phyloP scores from a whole-genome alignment of 2,329 filamentous ascomycete species.

The Drechslera avenae region DNA sequence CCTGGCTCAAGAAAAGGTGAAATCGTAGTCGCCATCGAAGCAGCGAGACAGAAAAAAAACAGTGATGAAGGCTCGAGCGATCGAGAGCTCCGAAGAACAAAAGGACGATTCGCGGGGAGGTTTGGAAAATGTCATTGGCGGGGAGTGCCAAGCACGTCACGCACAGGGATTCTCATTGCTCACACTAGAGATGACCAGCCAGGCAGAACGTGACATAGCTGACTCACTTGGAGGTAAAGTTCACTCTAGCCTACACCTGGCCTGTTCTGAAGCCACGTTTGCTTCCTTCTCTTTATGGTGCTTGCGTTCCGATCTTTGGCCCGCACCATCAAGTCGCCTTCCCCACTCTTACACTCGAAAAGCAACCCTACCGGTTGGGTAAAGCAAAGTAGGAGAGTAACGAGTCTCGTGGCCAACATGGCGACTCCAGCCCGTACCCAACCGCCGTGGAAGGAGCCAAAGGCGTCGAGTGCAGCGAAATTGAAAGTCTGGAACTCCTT shows the following conservation, averaged over 20 bases:
- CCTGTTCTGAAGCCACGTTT: no score
- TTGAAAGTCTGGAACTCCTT: slow-evolving; percentile 82
- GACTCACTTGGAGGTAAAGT: slow-evolving; percentile 28
- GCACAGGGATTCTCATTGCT: slow-evolving; percentile 20
- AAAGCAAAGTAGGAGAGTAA: slow-evolving; percentile 3
- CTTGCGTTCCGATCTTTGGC: slow-evolving; percentile 33
- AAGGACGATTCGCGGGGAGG: slow-evolving; percentile 26
- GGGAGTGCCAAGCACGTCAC: slow-evolving; percentile 31
- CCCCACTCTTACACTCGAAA: slow-evolving; percentile 28
- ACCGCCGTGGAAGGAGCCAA: slow-evolving; percentile 48
- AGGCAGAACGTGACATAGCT: slow-evolving; percentile 16
- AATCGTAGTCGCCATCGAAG: slow-evolving; percentile 33
- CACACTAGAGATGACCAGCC: slow-evolving; percentile 12
- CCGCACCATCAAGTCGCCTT: slow-evolving; percentile 31
- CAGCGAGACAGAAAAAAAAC: no score
- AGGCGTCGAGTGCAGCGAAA: slow-evolving; percentile 52
- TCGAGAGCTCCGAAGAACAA: slow-evolving; percentile 14
- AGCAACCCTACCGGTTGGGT: slow-evolving; percentile 15
- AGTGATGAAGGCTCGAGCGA: not conserved
- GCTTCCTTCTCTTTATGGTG: slow-evolving; percentile 39
- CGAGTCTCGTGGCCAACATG: slow-evolving; percentile 32
- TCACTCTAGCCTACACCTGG: slow-evolving; percentile 18
- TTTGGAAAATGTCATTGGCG: slow-evolving; percentile 31
- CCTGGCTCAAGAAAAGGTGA: slow-evolving; percentile 84
- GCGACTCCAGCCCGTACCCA: slow-evolving; percentile 45